phyloP scores from a whole-genome alignment of 2,329 filamentous ascomycete species.

The Fusarium mundagurra region DNA sequence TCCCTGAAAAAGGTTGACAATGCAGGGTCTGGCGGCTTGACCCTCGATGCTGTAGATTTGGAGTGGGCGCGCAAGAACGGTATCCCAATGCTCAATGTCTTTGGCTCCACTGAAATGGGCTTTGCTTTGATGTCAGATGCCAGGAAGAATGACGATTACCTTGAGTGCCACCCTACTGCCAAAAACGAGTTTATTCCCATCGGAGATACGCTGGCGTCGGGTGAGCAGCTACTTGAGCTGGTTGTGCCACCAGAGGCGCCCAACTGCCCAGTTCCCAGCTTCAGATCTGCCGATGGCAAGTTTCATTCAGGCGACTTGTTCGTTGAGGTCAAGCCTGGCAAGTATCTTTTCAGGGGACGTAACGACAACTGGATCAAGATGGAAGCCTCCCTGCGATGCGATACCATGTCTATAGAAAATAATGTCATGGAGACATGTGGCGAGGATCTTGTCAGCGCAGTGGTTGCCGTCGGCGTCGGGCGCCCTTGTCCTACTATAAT shows the following conservation, averaged over 20 bases:
- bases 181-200: constrained; percentile 19
- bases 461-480: constrained; percentile 29
- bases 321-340: constrained; percentile 27
- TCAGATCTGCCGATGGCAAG: constrained; percentile 27
- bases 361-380: constrained; percentile 43
- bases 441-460: constrained; percentile 24
- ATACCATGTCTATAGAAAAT: constrained; percentile 33
- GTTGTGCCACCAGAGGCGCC: constrained; percentile 14
- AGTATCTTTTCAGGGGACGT: constrained; percentile 30
- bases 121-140: not conserved
- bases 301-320: constrained; percentile 42
- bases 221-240: constrained; percentile 19
- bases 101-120: constrained; percentile 27
- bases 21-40: constrained; percentile 2
- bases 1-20: constrained; percentile 8
- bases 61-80: constrained; percentile 22
- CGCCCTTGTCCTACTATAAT: constrained; percentile 33
- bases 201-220: not conserved
- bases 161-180: not conserved
- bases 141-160: not conserved
- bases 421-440: constrained; percentile 31
- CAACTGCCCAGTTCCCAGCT: constrained; percentile 18
- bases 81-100: constrained; percentile 6
- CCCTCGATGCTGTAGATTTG: constrained; percentile 3
- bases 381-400: constrained; percentile 30